Conservation (phyloP, 179 eudicot species). For the Gypsophila paniculata region DNA sequence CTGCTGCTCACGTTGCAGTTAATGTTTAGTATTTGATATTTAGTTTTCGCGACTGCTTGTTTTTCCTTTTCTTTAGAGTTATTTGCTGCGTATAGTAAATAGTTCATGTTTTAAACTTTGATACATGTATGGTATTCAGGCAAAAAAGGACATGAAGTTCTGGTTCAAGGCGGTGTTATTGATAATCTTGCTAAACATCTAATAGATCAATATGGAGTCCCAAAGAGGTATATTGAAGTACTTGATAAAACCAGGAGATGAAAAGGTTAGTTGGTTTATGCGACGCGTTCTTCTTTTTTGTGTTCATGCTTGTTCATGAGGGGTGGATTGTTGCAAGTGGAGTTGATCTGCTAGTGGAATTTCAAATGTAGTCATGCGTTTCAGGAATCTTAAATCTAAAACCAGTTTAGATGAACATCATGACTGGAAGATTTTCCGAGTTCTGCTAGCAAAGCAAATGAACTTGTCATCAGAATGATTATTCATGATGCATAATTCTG, state of each 20-base stretch:
- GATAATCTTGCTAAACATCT: slow-evolving; percentile 89
- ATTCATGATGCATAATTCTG: background rate
- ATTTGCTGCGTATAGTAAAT: background rate
- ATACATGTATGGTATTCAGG: slow-evolving; percentile 38
- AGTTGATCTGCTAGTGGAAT: slow-evolving; percentile 13
- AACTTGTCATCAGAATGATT: background rate
- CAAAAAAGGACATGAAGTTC: slow-evolving; percentile 90
- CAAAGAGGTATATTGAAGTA: slow-evolving; percentile 90
- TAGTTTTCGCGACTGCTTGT: background rate
- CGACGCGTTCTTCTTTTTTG: background rate
- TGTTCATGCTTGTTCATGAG: background rate
- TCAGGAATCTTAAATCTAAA: background rate
- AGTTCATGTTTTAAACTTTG: background rate
- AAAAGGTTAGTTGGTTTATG: slow-evolving; percentile 29
- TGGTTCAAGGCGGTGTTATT: slow-evolving; percentile 92
- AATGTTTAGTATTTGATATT: background rate
- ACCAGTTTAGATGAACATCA: background rate
- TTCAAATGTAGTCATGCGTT: background rate
- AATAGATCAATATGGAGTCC: slow-evolving; percentile 83
- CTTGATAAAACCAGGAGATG: slow-evolving; percentile 74
- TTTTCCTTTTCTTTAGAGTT: background rate
- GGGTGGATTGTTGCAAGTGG: background rate
- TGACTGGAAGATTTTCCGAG: background rate
- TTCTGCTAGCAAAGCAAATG: background rate
- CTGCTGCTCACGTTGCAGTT: background rate